phyloP scores from a whole-genome alignment of 73 alveolate species.

The Paramecium tetraurelia region DNA sequence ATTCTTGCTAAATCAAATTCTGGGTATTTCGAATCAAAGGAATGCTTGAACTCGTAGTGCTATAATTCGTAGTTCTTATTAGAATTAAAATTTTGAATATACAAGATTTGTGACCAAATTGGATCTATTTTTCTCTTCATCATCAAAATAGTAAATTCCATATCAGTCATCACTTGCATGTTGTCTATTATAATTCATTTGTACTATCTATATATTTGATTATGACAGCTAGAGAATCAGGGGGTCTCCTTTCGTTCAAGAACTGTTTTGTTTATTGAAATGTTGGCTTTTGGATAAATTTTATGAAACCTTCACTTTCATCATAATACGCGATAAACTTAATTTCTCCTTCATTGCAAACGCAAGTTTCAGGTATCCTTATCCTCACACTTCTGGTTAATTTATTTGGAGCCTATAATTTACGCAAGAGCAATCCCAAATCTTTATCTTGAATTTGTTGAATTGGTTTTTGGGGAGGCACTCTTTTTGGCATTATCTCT shows the following conservation, averaged over 20 bases:
- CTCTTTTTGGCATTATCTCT: background rate
- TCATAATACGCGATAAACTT: conserved; percentile 7
- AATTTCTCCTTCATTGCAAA: conserved; percentile 8
- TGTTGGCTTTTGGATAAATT: background rate
- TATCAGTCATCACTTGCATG: background rate
- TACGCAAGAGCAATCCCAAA: background rate
- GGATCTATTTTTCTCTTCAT: conserved; percentile 47
- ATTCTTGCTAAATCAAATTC: background rate
- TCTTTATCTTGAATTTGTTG: background rate
- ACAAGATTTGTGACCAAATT: background rate
- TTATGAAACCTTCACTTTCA: conserved; percentile 30
- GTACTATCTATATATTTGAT: conserved; percentile 14
- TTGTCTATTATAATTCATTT: background rate
- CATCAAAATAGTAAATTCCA: background rate
- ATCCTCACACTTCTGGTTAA: conserved; percentile 43
- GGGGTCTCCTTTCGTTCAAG: background rate
- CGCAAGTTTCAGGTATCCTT: conserved; percentile 23
- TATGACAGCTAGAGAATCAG: background rate
- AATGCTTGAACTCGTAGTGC: background rate
- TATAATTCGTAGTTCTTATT: background rate
- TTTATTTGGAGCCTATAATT: conserved; percentile 25
- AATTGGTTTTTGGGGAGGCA: background rate
- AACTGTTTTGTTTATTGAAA: background rate
- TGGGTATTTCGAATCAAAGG: background rate
- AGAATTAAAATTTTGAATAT: background rate